These are phyloP conservation scores for Suillus tomentosus DNA, from an alignment of 768 basidiomycete genomes.

Conservation along the genomic window DNA sequence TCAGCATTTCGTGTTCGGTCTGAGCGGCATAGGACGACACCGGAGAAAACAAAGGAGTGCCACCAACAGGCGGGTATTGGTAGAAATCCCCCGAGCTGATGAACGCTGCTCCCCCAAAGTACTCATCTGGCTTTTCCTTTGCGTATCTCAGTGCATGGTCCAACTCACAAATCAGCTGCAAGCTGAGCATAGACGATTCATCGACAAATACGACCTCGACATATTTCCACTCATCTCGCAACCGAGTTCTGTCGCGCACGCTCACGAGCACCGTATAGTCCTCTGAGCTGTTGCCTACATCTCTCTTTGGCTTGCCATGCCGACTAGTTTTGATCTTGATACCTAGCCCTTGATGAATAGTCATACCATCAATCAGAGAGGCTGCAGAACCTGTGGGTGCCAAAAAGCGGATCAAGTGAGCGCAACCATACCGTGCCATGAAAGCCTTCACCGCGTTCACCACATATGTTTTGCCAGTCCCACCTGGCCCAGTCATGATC, in stretches of 20 bases:
- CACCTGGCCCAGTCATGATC: constrained; percentile 32
- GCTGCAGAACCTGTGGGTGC: constrained; percentile 37
- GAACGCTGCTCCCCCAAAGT: constrained; percentile 39
- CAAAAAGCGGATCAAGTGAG: constrained; percentile 26
- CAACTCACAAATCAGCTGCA: constrained; percentile 27
- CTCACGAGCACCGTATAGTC: constrained; percentile 20
- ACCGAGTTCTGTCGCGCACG: constrained; percentile 17
- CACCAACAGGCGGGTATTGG: too few relatives aligned
- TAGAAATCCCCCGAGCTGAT: too few relatives aligned
- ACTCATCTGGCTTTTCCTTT: constrained; percentile 23
- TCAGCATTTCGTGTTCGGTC: too few relatives aligned
- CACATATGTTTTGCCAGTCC: constrained; percentile 38
- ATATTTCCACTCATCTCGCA: constrained; percentile 27
- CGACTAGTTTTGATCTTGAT: constrained; percentile 19
- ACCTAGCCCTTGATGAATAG: constrained; percentile 28
- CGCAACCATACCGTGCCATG: constrained; percentile 8
- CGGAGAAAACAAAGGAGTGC: too few relatives aligned
- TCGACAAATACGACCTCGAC: constrained; percentile 31
- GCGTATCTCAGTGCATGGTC: constrained; percentile 31
- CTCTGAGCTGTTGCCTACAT: constrained; percentile 15
- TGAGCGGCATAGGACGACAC: too few relatives aligned
- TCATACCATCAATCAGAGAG: constrained; percentile 30
- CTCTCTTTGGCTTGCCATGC: constrained; percentile 19
- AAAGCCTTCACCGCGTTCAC: not conserved
- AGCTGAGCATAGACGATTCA: constrained; percentile 31